Conservation (phyloP, 768 basidiomycete species). For the Naematelia aurantialba region DNA sequence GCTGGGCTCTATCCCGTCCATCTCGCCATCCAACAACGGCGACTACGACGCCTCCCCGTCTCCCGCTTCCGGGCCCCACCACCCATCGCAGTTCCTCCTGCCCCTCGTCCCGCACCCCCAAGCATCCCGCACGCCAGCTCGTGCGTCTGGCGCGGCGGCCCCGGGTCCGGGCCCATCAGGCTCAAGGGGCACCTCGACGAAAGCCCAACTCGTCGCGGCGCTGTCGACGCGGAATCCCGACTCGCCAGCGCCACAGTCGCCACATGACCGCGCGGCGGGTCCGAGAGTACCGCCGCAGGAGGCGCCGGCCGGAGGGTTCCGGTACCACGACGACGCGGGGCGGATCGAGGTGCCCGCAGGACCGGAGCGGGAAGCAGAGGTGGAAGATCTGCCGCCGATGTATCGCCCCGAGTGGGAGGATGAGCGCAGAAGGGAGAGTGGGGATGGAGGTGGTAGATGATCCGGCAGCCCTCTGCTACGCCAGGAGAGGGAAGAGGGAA, state of each 20-base stretch:
- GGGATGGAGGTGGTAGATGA: too few relatives aligned
- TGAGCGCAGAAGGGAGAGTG: too few relatives aligned
- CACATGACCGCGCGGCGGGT: constrained; percentile 1
- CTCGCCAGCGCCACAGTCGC: background rate
- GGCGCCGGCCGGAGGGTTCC: constrained; percentile 33
- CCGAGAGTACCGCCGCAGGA: constrained; percentile 19
- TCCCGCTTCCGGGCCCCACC: constrained; percentile 5
- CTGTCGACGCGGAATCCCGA: constrained; percentile 29
- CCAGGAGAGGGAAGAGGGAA: too few relatives aligned
- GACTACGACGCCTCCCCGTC: background rate
- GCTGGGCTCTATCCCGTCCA: constrained; percentile 13
- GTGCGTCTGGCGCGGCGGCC: background rate
- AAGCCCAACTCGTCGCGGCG: constrained; percentile 34
- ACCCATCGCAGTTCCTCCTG: background rate
- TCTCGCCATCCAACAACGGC: constrained; percentile 1
- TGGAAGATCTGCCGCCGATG: constrained; percentile 41
- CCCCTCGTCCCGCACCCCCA: constrained; percentile 1
- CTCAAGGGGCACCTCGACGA: constrained; percentile 10
- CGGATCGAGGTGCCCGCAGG: constrained; percentile 1
- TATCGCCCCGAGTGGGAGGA: constrained; percentile 36
- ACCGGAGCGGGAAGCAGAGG: constrained; percentile 8
- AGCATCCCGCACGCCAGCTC: background rate
- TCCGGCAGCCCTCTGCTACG: too few relatives aligned
- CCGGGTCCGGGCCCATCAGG: background rate
- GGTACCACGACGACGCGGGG: constrained; percentile 40